Base-by-base conservation (phyloP, 768 basidiomycete genomes). In the Pisolithus microcarpus region DNA sequence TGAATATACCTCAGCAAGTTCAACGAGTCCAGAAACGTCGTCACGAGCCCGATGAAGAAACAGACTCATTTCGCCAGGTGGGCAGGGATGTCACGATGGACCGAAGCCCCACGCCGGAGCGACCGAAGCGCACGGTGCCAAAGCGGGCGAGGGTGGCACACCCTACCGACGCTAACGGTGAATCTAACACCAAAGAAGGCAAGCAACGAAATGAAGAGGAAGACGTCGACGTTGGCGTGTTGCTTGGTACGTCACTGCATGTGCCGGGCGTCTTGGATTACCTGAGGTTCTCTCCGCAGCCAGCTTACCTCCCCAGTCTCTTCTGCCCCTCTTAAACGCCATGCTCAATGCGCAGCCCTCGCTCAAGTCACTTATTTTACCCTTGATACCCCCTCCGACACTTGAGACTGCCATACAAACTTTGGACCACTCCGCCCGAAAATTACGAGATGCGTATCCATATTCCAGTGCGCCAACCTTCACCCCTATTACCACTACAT, bases 351-450 rank as follows among this genome's bases (percentile, higher is more conserved):
- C 74, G 1, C 81, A 90, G 55, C 90, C 90, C 0, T 72, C 78
- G 3, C 70, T 92, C 44, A 92, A 88, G 65, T 74, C 81, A 2
- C 67, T 78, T 8, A 77, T 92, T 50, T 68, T 92, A 36, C 81
- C 83, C 30, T 72, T 92, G 36, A 89, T 92, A 61, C 90, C 90
- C 46, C 81, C 87, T n/a, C 90, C 90, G 13, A 85, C 88, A 2
- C 71, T 91, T 51, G 84, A 88, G 28, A 82, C 77, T 28, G 89
- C 87, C 9, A 65, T 81, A 26, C 80, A 88, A 58, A 81, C 82
- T 11, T 68, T 92, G 23, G 75, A 76, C 31, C 77, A 75, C 54
- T 82, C 86, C 7, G 78, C 84, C 26, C 81, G 79, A 70, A 87
- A 82, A 62, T 75, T 92, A 38, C 80, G 80, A 38, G 88, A 91